phyloP scores from a whole-genome alignment of 495 filamentous ascomycete species.

The Penicillium simplicissimum region DNA sequence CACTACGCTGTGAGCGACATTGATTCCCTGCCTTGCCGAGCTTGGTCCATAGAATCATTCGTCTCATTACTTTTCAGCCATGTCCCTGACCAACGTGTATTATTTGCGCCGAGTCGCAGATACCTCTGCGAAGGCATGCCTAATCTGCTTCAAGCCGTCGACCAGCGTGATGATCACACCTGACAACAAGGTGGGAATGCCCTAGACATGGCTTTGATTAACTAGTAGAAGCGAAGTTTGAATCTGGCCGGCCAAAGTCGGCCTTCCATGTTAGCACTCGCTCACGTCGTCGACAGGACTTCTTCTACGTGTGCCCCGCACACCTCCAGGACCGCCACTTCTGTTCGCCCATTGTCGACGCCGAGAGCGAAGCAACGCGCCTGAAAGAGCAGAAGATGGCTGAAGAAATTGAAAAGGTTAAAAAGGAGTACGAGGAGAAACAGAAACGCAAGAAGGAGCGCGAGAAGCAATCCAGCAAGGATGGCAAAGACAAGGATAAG shows the following conservation, averaged over 20 bases:
- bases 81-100: conserved; percentile 77
- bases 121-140: conserved; percentile 75
- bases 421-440: conserved; percentile 51
- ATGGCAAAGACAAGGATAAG: conserved; percentile 50
- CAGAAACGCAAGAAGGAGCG: conserved; percentile 40
- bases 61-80: conserved; percentile 12
- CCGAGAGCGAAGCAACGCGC: conserved; percentile 68
- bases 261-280: not conserved
- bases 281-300: conserved; percentile 63
- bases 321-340: conserved; percentile 86
- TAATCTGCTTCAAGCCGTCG: conserved; percentile 88
- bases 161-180: conserved; percentile 85
- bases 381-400: conserved; percentile 66
- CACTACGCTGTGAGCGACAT: not conserved
- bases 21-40: not conserved
- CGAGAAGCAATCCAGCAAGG: conserved; percentile 25
- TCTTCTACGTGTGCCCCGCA: conserved; percentile 84
- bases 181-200: conserved; percentile 73
- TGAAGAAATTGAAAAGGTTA: conserved; percentile 74
- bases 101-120: conserved; percentile 88
- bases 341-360: conserved; percentile 75
- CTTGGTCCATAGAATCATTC: not conserved
- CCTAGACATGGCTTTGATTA: too few relatives aligned
- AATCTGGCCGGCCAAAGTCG: not conserved
- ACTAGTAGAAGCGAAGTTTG: not conserved